Percentiles rank a stretch among this genome's conserved stretches.
Conservation (phyloP, 306 rosid species). For the Casuarina equisetifolia region DNA sequence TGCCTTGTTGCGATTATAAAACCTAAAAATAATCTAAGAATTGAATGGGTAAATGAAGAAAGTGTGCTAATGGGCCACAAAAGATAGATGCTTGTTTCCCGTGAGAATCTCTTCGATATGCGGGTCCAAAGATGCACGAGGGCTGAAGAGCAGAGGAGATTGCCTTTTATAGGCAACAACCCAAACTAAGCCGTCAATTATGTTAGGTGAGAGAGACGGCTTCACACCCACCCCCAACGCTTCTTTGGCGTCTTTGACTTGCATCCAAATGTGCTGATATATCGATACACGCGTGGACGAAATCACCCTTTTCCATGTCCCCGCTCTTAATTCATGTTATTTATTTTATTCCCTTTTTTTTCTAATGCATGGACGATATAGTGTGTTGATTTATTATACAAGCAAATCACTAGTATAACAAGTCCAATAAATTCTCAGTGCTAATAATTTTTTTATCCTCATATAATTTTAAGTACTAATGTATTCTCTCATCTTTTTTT, state of each 20-base stretch:
- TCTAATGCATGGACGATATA: background rate
- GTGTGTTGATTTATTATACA: too few species aligned
- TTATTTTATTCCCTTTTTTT: background rate
- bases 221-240: background rate
- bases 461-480: too few species aligned
- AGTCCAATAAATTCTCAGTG: too few species aligned
- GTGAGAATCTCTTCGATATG: too few species aligned
- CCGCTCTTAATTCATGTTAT: background rate
- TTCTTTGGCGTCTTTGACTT: slow-evolving; percentile 6
- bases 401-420: too few species aligned
- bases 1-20: too few species aligned
- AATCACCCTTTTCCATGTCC: background rate
- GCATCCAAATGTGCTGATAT: background rate
- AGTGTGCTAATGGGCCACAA: too few species aligned
- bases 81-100: too few species aligned
- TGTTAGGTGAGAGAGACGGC: slow-evolving; percentile 23
- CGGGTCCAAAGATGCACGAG: background rate
- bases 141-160: background rate
- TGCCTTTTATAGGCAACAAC: background rate
- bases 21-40: too few species aligned
- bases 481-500: too few species aligned
- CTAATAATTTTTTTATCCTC: too few species aligned
- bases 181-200: background rate
- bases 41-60: too few species aligned
- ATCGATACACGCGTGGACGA: background rate